Evolutionary conservation across 2,329 filamentous ascomycete species (phyloP), one percentile per base, ranked within the genome.

Genomic region (Fusarium aywerte): DNA sequence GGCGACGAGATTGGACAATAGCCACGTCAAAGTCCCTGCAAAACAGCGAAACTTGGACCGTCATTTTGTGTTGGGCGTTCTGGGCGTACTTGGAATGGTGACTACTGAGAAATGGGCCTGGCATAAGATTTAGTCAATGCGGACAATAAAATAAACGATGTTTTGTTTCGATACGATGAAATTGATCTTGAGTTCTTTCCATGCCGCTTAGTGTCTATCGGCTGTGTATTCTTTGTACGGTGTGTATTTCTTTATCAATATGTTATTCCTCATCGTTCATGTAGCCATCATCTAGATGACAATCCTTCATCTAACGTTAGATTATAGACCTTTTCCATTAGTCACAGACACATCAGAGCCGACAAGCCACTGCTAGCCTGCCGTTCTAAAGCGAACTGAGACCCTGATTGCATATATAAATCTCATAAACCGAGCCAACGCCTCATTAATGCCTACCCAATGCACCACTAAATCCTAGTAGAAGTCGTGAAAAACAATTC

Each of bases 371-470:
- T 38, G 32, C 36, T 38, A 56, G 38, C 18, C 42, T 38, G 36
- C 43, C 44, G 20, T 31, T 49, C 18, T 40, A 35, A 27, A 32
- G 12, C 20, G 27, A 21, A 39, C 20, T 31, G 5, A 13, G 32
- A 18, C 43, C 31, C 36, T 29, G 21, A 31, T 33, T 27, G 27
- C 40, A 50, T 68, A 47, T 15, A 20, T 45, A 67, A 59, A 53
- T 45, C 35, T 53, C 53, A 32, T 36, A 64, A 56, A 50, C 55
- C 62, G 18, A 60, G 36, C 62, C 27, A 58, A 69, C 66, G 66
- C 66, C 66, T 59, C 63, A 48, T 67, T 55, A 67, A 68, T 68
- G 39, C 55, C 59, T 45, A 65, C 20, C 67, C 53, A 25, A 67
- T 69, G 62, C 54, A 69, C 63, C 63, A 23, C 18, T 58, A 40